Base-by-base conservation (phyloP, 495 filamentous ascomycete genomes). In the Cetradonia linearis region DNA sequence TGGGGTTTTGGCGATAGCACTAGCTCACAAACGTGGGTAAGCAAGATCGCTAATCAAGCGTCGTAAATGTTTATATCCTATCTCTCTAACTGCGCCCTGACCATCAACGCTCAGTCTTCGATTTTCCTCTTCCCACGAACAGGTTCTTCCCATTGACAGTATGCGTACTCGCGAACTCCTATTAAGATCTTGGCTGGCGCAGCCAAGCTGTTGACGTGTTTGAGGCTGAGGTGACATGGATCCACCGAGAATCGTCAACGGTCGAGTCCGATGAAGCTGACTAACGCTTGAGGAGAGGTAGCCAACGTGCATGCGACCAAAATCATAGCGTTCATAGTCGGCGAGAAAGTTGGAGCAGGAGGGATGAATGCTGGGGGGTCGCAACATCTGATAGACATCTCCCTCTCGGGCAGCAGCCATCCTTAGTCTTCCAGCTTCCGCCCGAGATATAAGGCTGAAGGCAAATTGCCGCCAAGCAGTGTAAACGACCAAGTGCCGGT, bases 121-220 rank as follows among this genome's bases (percentile, higher is more conserved):
- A 20, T 20, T 50, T 33, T 50, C 36, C 7, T 30, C 18, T 53
- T 16, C 37, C 23, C 30, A 11, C 3, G 25, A 11, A 31, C 23
- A 33, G 20, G 31, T 33, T 54, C 18, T 40, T 38, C 18, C 36
- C 37, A 40, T 60, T 40, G 31, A 42, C 30, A 23, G 18, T 48
- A 23, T 42, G 38, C 23, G 10, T 38, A 9, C 47, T 14, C 31
- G 25, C 36, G 18, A 38, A 33, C 33, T 55, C 42, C 56, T 31
- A 20, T 50, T 56, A 60, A 46, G 46, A 42, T 60, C 30, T 37
- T 47, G 53, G 46, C 62, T 55, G 46, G 50, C 57, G 49, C 52
- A 63, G 49, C 50, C 50, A 60, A 63, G 50, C 38, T 55, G 50
- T 47, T 56, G 50, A 40, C 48, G 38, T 55, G 30, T 44, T 36